phyloP scores from a whole-genome alignment of 2,329 filamentous ascomycete species.

The Intubia oerlemansii region DNA sequence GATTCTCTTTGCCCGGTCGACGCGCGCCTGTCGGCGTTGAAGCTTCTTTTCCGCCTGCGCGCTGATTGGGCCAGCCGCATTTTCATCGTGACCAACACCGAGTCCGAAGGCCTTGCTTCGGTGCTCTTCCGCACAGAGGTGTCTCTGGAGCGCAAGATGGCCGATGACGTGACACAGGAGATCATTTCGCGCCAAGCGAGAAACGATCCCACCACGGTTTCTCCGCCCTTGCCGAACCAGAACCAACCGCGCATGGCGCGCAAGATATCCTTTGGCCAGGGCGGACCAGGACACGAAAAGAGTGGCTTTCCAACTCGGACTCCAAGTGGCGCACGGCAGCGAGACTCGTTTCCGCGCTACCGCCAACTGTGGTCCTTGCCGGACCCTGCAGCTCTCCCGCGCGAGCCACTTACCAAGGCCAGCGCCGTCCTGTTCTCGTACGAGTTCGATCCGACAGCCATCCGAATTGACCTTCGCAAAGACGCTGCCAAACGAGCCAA shows the following conservation, averaged over 20 bases:
- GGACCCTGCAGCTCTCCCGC: slow-evolving; percentile 32
- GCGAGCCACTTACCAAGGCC: slow-evolving; percentile 20
- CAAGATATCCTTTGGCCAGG: no score
- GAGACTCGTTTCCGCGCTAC: slow-evolving; percentile 14
- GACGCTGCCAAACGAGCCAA: no score
- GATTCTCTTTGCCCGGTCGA: slow-evolving; percentile 39
- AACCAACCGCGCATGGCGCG: no score
- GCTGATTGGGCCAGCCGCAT: slow-evolving; percentile 65
- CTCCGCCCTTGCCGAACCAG: no score
- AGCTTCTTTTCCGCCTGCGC: slow-evolving; percentile 60
- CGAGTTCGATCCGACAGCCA: slow-evolving; percentile 6
- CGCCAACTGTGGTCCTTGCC: slow-evolving; percentile 37
- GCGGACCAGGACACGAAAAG: slow-evolving; percentile 14
- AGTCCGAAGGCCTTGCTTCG: slow-evolving; percentile 52
- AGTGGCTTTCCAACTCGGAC: slow-evolving; percentile 23
- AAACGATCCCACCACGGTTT: slow-evolving; percentile 11
- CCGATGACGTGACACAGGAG: slow-evolving; percentile 27
- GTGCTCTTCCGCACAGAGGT: slow-evolving; percentile 45
- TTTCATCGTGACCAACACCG: slow-evolving; percentile 46
- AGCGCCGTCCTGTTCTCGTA: slow-evolving; percentile 30
- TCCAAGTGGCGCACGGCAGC: slow-evolving; percentile 17
- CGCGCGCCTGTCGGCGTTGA: slow-evolving; percentile 53
- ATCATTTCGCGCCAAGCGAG: slow-evolving; percentile 16
- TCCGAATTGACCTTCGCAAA: no score
- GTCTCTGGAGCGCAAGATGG: slow-evolving; percentile 26